Evolutionary conservation across 1,139 yeast genomes (phyloP).

Genomic region (Saccharomycopsis hybrid): DNA sequence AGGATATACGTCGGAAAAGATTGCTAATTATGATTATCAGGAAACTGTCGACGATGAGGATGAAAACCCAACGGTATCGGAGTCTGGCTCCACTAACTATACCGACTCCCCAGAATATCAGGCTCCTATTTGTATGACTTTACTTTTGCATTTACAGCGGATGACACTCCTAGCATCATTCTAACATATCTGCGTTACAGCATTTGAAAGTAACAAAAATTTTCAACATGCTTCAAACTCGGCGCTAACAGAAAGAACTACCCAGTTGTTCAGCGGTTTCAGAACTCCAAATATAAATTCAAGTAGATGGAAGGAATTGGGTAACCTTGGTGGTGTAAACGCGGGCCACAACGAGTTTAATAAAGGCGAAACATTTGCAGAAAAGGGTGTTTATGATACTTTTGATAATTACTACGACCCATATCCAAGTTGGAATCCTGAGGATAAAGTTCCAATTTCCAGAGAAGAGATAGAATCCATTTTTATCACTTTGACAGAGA

Average conservation of each 20-base stretch:
- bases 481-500: slow-evolving; percentile 43
- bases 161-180: no score
- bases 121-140: slow-evolving; percentile 15
- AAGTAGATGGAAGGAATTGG: slow-evolving; percentile 39
- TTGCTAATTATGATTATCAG: no score
- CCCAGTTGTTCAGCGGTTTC: slow-evolving; percentile 45
- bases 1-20: no score
- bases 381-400: slow-evolving; percentile 35
- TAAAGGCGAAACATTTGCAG: slow-evolving; percentile 34
- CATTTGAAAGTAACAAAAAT: background rate
- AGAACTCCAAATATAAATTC: slow-evolving; percentile 42
- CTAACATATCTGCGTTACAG: no score
- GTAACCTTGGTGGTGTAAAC: no score
- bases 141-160: no score
- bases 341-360: slow-evolving; percentile 24
- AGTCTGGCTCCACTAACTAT: slow-evolving; percentile 24
- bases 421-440: slow-evolving; percentile 53
- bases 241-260: slow-evolving; percentile 33
- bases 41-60: background rate
- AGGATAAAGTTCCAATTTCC: slow-evolving; percentile 37
- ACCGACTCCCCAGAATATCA: slow-evolving; percentile 29
- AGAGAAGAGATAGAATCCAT: slow-evolving; percentile 49
- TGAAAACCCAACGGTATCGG: slow-evolving; percentile 1
- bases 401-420: slow-evolving; percentile 40
- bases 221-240: slow-evolving; percentile 24